phyloP scores from a whole-genome alignment of 768 basidiomycete genomes.

The Mycena olivaceomarginata region DNA sequence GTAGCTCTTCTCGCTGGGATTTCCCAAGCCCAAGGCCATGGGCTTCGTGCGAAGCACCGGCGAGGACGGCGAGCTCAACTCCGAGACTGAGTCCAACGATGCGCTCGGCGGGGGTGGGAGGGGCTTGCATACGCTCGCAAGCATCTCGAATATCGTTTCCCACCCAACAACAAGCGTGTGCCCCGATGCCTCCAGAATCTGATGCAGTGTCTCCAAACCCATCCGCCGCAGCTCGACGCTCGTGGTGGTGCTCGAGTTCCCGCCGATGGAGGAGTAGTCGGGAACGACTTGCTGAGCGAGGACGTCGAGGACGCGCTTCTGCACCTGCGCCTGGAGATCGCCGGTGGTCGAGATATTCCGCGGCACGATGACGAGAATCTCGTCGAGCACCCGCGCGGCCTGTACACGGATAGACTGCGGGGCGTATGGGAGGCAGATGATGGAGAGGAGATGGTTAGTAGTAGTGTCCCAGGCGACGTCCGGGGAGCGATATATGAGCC shows the following conservation, averaged over 20 bases:
- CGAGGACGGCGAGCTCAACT: conserved; percentile 62
- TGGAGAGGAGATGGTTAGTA: conserved; percentile 86
- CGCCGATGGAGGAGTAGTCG: conserved; percentile 56
- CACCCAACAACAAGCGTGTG: conserved; percentile 95
- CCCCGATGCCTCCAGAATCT: conserved; percentile 93
- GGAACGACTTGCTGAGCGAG: conserved; percentile 87
- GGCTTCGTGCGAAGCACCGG: conserved; percentile 60
- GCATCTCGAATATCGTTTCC: conserved; percentile 95
- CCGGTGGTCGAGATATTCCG: conserved; percentile 78
- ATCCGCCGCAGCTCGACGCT: conserved; percentile 89
- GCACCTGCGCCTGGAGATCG: conserved; percentile 82
- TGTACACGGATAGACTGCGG: conserved; percentile 91
- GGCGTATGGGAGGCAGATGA: conserved; percentile 81
- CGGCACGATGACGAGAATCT: conserved; percentile 86
- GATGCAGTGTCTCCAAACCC: conserved; percentile 92
- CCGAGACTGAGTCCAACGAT: conserved; percentile 64
- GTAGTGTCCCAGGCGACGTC: conserved; percentile 91
- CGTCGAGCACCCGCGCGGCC: conserved; percentile 91
- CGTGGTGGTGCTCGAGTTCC: conserved; percentile 58
- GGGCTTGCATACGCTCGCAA: conserved; percentile 90
- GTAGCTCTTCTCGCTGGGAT: conserved; percentile 81
- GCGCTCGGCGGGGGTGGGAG: conserved; percentile 57
- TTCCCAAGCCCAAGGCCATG: conserved; percentile 71
- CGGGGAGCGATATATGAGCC: conserved; percentile 89
- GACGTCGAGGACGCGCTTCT: conserved; percentile 90